These are phyloP conservation scores for Butyriboletus loyo DNA, from an alignment of 768 basidiomycete species.

Conservation along the genomic window DNA sequence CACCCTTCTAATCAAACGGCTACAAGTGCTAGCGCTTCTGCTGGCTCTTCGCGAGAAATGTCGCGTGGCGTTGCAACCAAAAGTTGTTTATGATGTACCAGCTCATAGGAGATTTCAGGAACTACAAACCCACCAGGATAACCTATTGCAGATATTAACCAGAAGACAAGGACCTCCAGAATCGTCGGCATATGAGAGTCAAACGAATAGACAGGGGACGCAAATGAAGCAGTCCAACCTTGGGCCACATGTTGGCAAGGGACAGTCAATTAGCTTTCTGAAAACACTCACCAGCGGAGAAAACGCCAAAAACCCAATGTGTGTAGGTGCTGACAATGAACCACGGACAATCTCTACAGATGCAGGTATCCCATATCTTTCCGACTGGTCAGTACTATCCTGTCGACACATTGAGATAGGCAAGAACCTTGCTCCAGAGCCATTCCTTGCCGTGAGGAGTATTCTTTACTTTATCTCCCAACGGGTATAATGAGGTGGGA, in stretches of 20 bases:
- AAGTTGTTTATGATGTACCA: conserved; percentile 18
- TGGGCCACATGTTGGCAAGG: conserved; percentile 4
- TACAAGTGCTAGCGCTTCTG: conserved; percentile 19
- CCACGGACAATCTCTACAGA: conserved; percentile 33
- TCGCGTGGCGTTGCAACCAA: conserved; percentile 27
- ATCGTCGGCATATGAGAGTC: conserved; percentile 45
- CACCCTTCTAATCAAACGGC: conserved; percentile 5
- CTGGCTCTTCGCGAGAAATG: conserved; percentile 20
- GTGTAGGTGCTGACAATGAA: conserved; percentile 44
- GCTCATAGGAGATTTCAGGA: conserved; percentile 24
- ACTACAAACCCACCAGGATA: conserved; percentile 31
- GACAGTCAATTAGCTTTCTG: neutral
- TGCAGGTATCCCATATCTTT: conserved; percentile 41
- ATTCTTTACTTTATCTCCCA: neutral
- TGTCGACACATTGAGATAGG: neutral
- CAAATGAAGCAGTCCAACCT: conserved; percentile 56
- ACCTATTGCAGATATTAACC: conserved; percentile 53
- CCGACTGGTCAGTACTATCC: conserved; percentile 4
- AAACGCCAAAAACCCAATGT: conserved; percentile 43
- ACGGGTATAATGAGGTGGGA: conserved; percentile 4
- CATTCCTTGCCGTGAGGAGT: conserved; percentile 40
- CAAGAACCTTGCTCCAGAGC: conserved; percentile 52
- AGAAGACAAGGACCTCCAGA: conserved; percentile 50
- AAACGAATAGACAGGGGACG: conserved; percentile 43
- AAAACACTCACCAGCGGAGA: conserved; percentile 35